Percentiles rank a stretch among this genome's conserved stretches.
Evolutionary conservation across 176 grass and related monocot species (phyloP).

Genomic region (Carex pumila): DNA sequence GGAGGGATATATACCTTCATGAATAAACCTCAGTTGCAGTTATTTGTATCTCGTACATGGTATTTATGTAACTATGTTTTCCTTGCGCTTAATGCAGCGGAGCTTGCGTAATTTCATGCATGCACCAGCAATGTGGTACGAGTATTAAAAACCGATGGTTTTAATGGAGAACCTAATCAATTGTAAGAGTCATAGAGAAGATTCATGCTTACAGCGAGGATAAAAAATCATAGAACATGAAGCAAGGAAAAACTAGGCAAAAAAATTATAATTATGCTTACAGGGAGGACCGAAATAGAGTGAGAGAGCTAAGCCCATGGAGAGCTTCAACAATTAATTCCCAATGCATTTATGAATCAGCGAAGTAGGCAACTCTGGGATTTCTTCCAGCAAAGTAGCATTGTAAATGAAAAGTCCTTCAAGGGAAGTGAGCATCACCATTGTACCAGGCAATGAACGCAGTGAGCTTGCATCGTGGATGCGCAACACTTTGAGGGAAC

Average conservation of each 20-base stretch:
- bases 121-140: background rate
- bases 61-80: background rate
- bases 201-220: background rate
- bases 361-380: slow-evolving; percentile 22
- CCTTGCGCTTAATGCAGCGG: background rate
- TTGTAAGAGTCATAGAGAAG: background rate
- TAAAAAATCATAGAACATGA: background rate
- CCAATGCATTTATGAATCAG: background rate
- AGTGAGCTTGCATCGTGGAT: slow-evolving; percentile 4
- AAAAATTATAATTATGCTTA: too few relatives aligned
- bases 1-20: background rate
- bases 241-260: background rate
- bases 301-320: too few relatives aligned
- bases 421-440: background rate
- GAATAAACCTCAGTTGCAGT: background rate
- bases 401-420: rapidly evolving
- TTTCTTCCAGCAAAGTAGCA: slow-evolving; percentile 5
- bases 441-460: slow-evolving; percentile 13
- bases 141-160: background rate
- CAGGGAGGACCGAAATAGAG: too few relatives aligned
- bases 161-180: background rate
- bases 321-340: too few relatives aligned
- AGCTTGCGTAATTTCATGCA: too few relatives aligned
- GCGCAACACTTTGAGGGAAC: background rate
- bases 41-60: background rate